Percentiles rank a stretch among this genome's conserved stretches.
phyloP scores from a whole-genome alignment of 495 filamentous ascomycete species.

The Penicillium goetzii region DNA sequence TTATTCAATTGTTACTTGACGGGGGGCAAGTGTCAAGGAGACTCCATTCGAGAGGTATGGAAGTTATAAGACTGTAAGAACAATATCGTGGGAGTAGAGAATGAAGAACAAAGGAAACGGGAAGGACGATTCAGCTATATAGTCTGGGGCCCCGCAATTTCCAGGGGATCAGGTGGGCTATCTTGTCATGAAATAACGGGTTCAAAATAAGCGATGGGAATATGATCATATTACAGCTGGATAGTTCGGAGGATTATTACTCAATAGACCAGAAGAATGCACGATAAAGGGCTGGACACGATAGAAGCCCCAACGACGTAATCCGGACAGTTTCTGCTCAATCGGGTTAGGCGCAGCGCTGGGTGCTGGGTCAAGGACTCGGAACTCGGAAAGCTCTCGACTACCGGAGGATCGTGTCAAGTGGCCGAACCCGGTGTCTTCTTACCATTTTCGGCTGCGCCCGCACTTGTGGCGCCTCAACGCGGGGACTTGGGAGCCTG shows the following conservation, averaged over 20 bases:
- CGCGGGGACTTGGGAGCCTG: background rate
- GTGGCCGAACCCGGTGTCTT: constrained; percentile 17
- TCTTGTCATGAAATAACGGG: background rate
- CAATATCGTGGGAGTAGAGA: background rate
- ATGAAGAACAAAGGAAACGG: background rate
- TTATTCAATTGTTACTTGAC: background rate
- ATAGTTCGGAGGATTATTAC: background rate
- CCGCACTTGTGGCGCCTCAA: background rate
- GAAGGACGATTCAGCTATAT: background rate
- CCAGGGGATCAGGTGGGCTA: constrained; percentile 4
- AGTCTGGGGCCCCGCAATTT: constrained; percentile 12
- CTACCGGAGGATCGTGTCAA: background rate
- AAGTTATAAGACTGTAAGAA: background rate
- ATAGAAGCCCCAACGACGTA: constrained; percentile 9
- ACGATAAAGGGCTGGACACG: background rate
- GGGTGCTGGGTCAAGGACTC: constrained; percentile 1
- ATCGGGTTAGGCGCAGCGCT: constrained; percentile 17
- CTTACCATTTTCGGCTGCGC: constrained; percentile 11
- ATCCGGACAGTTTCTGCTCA: constrained; percentile 27
- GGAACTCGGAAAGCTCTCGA: background rate
- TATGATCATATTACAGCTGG: background rate
- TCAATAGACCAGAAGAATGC: background rate
- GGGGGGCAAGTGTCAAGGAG: background rate
- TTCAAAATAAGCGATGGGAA: constrained; percentile 3
- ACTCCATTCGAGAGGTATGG: background rate